phyloP scores from a whole-genome alignment of 768 basidiomycete genomes.

The Cyclocybe cylindracea region DNA sequence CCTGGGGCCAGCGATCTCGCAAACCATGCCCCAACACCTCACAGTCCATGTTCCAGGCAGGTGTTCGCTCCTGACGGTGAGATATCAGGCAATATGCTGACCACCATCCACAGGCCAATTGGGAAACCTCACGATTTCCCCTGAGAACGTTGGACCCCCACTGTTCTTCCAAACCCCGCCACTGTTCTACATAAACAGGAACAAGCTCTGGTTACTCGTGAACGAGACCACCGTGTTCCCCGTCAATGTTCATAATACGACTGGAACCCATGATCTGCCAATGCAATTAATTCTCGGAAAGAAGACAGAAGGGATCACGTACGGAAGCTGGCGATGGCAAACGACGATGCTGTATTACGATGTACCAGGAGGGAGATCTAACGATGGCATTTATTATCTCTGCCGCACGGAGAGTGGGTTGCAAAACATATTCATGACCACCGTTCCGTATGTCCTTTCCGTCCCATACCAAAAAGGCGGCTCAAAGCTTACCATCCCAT shows the following conservation, averaged over 20 bases:
- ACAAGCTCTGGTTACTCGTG: conserved; percentile 52
- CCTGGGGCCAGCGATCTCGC: conserved; percentile 24
- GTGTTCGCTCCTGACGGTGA: background rate
- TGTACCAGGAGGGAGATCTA: conserved; percentile 38
- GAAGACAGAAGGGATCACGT: conserved; percentile 37
- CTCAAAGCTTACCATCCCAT: conserved; percentile 1
- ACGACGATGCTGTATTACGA: conserved; percentile 58
- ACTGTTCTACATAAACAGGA: conserved; percentile 54
- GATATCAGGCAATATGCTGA: background rate
- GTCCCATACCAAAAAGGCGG: background rate
- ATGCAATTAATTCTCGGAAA: conserved; percentile 48
- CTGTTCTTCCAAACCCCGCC: conserved; percentile 23
- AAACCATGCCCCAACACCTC: conserved; percentile 28
- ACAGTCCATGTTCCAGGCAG: conserved; percentile 33
- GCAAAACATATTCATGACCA: conserved; percentile 50
- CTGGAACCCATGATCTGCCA: conserved; percentile 40
- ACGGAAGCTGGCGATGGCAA: conserved; percentile 54
- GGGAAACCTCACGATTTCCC: conserved; percentile 48
- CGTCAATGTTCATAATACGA: conserved; percentile 56
- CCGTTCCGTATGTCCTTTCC: conserved; percentile 39
- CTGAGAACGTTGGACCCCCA: background rate
- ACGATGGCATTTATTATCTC: conserved; percentile 46
- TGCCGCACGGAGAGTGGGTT: conserved; percentile 36
- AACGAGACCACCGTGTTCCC: conserved; percentile 58
- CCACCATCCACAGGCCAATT: conserved; percentile 35